These are phyloP conservation scores for Xanthoparmelia taractica DNA, from an alignment of 495 filamentous ascomycete species.

Conservation along the genomic window DNA sequence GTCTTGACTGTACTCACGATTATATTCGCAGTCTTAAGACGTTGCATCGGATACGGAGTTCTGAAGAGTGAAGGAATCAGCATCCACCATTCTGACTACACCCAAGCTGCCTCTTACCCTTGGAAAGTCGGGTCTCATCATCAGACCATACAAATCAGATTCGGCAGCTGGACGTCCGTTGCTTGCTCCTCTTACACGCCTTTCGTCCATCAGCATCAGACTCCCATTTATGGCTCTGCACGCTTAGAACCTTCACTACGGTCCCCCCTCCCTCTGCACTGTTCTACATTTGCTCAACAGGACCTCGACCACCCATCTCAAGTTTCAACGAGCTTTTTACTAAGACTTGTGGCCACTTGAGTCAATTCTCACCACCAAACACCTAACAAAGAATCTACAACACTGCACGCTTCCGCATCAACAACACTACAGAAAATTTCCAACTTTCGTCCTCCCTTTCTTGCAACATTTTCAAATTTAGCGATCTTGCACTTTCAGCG, in stretches of 20 bases:
- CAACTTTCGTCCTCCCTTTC: background rate
- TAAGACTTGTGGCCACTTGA: constrained; percentile 22
- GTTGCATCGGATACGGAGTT: background rate
- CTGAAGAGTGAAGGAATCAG: background rate
- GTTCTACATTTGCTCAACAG: background rate
- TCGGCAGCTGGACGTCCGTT: background rate
- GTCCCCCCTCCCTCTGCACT: background rate
- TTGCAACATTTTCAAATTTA: constrained; percentile 7
- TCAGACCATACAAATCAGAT: background rate
- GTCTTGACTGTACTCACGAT: background rate
- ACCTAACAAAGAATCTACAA: background rate
- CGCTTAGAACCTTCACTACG: constrained; percentile 13
- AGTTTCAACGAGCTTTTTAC: constrained; percentile 22
- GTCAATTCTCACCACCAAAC: background rate
- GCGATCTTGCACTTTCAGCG: constrained; percentile 23
- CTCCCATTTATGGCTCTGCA: constrained; percentile 12
- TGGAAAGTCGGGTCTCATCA: constrained; percentile 1
- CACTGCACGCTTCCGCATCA: constrained; percentile 11
- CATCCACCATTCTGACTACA: constrained; percentile 1
- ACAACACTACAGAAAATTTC: constrained; percentile 5
- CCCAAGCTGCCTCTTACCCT: background rate
- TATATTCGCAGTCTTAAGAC: background rate
- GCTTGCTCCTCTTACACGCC: constrained; percentile 1
- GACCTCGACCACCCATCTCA: background rate
- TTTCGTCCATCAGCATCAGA: background rate